Percentiles rank a stretch among this genome's conserved stretches.
phyloP scores from a whole-genome alignment of 208 protist genomes.

The Tetramitus jugosus region DNA sequence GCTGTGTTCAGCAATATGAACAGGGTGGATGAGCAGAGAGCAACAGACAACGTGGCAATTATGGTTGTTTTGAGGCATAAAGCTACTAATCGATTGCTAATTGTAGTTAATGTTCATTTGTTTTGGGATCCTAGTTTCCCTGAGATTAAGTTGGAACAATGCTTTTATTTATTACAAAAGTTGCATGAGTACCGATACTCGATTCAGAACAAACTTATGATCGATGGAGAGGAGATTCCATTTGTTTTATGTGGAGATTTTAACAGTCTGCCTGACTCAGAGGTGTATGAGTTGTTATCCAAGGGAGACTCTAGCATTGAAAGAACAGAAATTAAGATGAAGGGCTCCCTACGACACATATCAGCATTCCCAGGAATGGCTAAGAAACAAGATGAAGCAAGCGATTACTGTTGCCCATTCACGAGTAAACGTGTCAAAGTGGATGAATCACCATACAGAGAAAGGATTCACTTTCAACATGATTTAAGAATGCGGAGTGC shows the following conservation, averaged over 20 bases:
- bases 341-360: background rate
- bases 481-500: background rate
- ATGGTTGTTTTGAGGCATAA: background rate
- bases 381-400: background rate
- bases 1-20: too few species aligned
- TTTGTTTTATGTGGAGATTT: constrained; percentile 7
- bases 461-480: background rate
- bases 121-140: constrained; percentile 12
- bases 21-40: too few species aligned
- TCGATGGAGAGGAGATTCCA: background rate
- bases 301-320: background rate
- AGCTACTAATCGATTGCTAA: background rate
- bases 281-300: constrained; percentile 3
- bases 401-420: background rate
- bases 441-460: background rate
- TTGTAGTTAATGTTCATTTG: constrained; percentile 11
- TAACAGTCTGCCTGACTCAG: background rate
- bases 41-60: background rate
- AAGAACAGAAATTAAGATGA: background rate
- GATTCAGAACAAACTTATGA: too few species aligned
- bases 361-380: background rate
- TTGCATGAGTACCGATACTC: background rate
- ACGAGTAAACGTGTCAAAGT: background rate
- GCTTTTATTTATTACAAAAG: background rate
- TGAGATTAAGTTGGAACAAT: constrained; percentile 1